These are phyloP conservation scores for Strigomonas galati DNA, from an alignment of 208 protist genomes.

Conservation along the genomic window DNA sequence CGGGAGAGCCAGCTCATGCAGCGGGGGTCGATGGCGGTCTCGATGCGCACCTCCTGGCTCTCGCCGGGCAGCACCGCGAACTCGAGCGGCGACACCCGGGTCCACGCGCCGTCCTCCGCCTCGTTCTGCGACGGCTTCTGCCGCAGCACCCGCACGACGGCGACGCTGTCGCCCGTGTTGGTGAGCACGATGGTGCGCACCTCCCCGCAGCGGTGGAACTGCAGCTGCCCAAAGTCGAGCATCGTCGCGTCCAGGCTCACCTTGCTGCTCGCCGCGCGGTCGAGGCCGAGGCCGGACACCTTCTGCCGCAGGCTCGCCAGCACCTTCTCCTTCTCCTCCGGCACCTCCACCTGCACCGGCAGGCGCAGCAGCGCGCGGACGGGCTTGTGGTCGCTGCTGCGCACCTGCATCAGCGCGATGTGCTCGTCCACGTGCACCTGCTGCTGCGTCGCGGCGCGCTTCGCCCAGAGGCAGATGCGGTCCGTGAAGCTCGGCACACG, in stretches of 20 bases:
- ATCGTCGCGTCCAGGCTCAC: constrained; percentile 26
- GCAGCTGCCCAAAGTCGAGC: constrained; percentile 62
- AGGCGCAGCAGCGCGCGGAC: constrained; percentile 60
- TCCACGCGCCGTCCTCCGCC: constrained; percentile 54
- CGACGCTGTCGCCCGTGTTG: constrained; percentile 72
- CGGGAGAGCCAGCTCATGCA: constrained; percentile 58
- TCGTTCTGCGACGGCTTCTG: constrained; percentile 24
- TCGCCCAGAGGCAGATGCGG: constrained; percentile 72
- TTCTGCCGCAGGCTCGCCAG: constrained; percentile 42
- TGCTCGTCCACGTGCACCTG: constrained; percentile 43
- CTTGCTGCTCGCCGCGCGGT: constrained; percentile 41
- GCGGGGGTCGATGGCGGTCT: constrained; percentile 52
- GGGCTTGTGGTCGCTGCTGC: constrained; percentile 84
- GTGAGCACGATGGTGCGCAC: constrained; percentile 38
- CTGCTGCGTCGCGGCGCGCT: constrained; percentile 30
- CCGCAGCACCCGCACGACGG: constrained; percentile 60
- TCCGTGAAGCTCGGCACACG: constrained; percentile 90
- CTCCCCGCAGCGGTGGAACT: constrained; percentile 48
- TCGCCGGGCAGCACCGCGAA: constrained; percentile 70
- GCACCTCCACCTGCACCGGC: constrained; percentile 65
- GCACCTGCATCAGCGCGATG: constrained; percentile 44
- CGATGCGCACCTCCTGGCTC: constrained; percentile 50
- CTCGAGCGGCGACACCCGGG: constrained; percentile 59
- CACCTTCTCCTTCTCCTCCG: constrained; percentile 45
- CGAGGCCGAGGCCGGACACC: constrained; percentile 37